Base-by-base conservation (phyloP, 306 rosid species). In the Vicia villosa region DNA sequence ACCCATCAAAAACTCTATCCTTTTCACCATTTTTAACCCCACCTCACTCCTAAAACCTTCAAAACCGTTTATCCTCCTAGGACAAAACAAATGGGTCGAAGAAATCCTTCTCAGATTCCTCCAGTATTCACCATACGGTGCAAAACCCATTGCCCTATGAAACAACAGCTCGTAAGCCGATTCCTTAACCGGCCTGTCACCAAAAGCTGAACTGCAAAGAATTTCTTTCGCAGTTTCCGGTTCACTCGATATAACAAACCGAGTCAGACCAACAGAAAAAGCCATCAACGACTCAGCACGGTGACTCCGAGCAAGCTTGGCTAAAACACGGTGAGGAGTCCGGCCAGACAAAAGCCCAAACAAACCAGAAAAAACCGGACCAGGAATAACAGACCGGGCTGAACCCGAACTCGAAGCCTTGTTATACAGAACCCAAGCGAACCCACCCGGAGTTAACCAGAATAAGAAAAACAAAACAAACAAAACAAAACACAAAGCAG, bases 81-180 rank as follows among this genome's bases (percentile, higher is more conserved):
- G 95, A 8, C 83, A 79, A 68, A 91, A 91, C 77, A 91, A 51
- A 47, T 80, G 83, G 6, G 83, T 71, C 0, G 91, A 47, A 0
- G 97, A 86, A 43, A 91, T 91, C 36, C 84, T 91, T 84, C 97
- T 84, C 36, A 91, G 78, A 24, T 69, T 85, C 75, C 95, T 81
- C 97, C 97, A 91, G 59, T 91, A 91, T 38, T 84, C 95, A 0
- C 97, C 95, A 10, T 77, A 88, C 0, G 95, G 97, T 8, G 97
- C 92, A 10, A 91, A 91, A 0, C 97, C 97, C 90, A 88, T 91
- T 63, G 97, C 97, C 2, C 84, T 66, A 36, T 88, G 82, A 36
- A 91, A 91, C 9, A 91, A 58, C 10, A 91, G 97, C 82, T 86
- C 90, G 0, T 86, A 86, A 5, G 95, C 97, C 0, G 95, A 88